Percentiles rank a stretch among this genome's conserved stretches.
Conservation (phyloP, 2,329 filamentous ascomycete genomes). For the Pestalotiopsis sp. region DNA sequence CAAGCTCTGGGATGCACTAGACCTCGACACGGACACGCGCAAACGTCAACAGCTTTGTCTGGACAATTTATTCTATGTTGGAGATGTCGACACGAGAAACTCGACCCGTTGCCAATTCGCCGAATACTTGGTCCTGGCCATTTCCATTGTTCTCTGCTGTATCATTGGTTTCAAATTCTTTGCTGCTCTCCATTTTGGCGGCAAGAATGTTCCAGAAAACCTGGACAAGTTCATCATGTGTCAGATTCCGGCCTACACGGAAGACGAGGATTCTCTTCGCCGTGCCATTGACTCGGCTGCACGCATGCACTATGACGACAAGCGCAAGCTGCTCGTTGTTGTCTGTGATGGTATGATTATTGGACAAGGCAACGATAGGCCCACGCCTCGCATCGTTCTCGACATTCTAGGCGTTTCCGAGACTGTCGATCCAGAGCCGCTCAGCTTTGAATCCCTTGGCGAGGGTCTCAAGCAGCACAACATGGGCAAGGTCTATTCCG, state of each 20-base stretch:
- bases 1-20: constrained; percentile 77
- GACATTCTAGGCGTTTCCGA: constrained; percentile 96
- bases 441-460: constrained; percentile 95
- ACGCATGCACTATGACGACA: constrained; percentile 96
- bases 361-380: constrained; percentile 94
- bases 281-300: constrained; percentile 96
- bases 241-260: constrained; percentile 96
- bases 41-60: constrained; percentile 78
- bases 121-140: constrained; percentile 83
- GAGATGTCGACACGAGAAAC: constrained; percentile 87
- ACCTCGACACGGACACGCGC: constrained; percentile 58
- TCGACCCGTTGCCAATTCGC: constrained; percentile 85
- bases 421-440: constrained; percentile 88
- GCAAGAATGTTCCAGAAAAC: constrained; percentile 90
- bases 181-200: constrained; percentile 90
- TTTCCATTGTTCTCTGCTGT: constrained; percentile 77
- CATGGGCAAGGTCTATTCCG: constrained; percentile 98
- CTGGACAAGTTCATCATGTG: constrained; percentile 98
- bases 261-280: constrained; percentile 95
- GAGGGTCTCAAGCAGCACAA: constrained; percentile 98
- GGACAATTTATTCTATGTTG: constrained; percentile 93
- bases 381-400: constrained; percentile 92
- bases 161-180: constrained; percentile 97
- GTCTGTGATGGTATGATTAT: constrained; percentile 99
- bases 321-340: constrained; percentile 91